Base-by-base conservation (phyloP, 495 filamentous ascomycete species). In the Penicillium goetzii region DNA sequence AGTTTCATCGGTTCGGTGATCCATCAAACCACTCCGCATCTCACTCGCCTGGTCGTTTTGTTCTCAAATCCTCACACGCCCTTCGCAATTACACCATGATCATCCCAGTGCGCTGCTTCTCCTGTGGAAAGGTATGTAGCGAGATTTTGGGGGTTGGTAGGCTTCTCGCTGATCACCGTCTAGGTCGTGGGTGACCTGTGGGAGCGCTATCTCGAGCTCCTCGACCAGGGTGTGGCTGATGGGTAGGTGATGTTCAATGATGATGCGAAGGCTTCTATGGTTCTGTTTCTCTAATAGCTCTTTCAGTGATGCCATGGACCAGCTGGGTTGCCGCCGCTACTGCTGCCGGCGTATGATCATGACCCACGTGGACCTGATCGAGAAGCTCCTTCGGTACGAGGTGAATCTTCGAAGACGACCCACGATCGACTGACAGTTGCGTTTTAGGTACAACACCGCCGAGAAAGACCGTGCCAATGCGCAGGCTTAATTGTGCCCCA, bases 301-400 rank as follows among this genome's bases (percentile, higher is more conserved):
- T 52, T 51, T 59, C 59, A 95, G 92, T 68, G 92, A 96, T 68
- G 95, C 94, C 28, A 93, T 99, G 89, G 93, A 98, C 73, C 81
- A 91, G 63, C 87, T 98, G 10, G 92, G 92, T 33, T 92, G 93
- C 80, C 92, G 92, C 76, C 87, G 95, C 38, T 99, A 98, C 80
- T 99, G 95, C 83, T 99, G 95, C 78, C 90, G 95, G 51, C 88
- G 95, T 73, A 99, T 99, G 95, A 84, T 99, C 69, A 96, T 99
- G 92, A 99, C 95, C n/a, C 95, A 99, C 75, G 96, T 99, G 64
- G 95, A 99, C 74, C 81, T 99, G 57, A 98, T 99, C 65, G 95
- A 99, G 84, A 99, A 99, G 82, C 85, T 99, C 21, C 84, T 99
- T 26, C 92, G 94, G 93, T 98, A 85, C 68, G 84, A n/a, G 40